These are phyloP conservation scores for Trichoderma semiorbis DNA, from an alignment of 2,329 filamentous ascomycete genomes.

Conservation along the genomic window DNA sequence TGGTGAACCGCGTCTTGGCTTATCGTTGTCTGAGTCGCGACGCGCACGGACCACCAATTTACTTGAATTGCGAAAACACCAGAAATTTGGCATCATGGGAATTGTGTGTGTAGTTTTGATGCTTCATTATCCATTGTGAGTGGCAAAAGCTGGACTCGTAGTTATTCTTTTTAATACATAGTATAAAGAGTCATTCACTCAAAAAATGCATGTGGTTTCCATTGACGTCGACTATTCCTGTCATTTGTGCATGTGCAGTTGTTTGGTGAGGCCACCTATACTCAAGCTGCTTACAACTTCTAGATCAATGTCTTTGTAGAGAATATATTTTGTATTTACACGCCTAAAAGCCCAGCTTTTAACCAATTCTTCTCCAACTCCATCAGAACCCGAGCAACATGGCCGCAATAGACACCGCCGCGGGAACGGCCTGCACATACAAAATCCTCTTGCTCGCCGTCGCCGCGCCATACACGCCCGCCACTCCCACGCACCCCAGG, in stretches of 20 bases:
- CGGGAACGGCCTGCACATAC: slow-evolving; percentile 38
- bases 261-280: background rate
- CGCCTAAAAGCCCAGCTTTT: background rate
- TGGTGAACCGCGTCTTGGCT: slow-evolving; percentile 5
- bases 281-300: background rate
- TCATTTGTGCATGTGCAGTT: background rate
- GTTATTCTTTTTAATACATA: no score
- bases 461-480: slow-evolving; percentile 43
- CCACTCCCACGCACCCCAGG: slow-evolving; percentile 42
- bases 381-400: slow-evolving; percentile 9
- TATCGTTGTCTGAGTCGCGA: background rate
- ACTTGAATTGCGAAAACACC: background rate
- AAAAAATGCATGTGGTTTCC: background rate
- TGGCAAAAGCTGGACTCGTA: background rate
- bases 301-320: background rate
- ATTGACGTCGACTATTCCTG: background rate
- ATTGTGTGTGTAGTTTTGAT: background rate
- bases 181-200: background rate
- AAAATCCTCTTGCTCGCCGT: slow-evolving; percentile 42
- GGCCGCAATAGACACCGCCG: slow-evolving; percentile 17
- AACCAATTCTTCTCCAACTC: background rate
- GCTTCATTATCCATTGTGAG: background rate
- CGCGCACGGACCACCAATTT: slow-evolving; percentile 7
- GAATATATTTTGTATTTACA: background rate
- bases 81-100: background rate